Base-by-base conservation (phyloP, 176 grass and related monocot genomes). In the Cenchrus fungigraminus region DNA sequence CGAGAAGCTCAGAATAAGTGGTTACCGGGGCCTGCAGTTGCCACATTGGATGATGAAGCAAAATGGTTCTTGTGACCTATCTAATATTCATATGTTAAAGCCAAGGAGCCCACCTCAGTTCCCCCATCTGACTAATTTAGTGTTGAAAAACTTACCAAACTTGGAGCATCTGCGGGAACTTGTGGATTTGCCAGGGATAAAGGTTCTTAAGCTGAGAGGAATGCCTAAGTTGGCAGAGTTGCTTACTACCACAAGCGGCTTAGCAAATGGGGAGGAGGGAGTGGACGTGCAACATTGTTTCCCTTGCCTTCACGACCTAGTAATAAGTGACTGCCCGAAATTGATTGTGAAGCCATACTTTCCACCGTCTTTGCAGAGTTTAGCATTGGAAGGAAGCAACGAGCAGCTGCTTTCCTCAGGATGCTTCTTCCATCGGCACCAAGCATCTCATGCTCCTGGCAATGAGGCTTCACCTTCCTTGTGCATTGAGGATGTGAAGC, bases 11-110 rank as follows among this genome's bases (percentile, higher is more conserved):
- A 40, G 43, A 60, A 0, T 54, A 31, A 22, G 32, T 43, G 14
- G 74, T 13, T 56, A 59, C 1, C 32, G 6, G 0, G 63, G 68
- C 47, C 3, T 0, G 6, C 8, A 4, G 19, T 83, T 60, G 43
- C 68, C 81, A 83, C 2, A 17, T 5, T 83, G 81, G 81, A 61
- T 83, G 81, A 61, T 8, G 53, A 43, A 76, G 17, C 49, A 54
- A 19, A 76, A 0, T 59, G 8, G 6, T 43, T 76, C 52, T 74
- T 74, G 13, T 74, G 46, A 16, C n/a, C 52, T 8, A 12, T 1
- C 1, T 52, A n/a, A 73, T 51, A 74, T 17, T 0, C 2, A 53
- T 31, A 32, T 32, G 25, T 25, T 8, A 53, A 73, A 22, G 32
- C 34, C 2, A 3, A 53, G 51, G 6, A 74, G 2, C 2, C 25